Base-by-base conservation (phyloP, 2,329 filamentous ascomycete species). In the Seiridium cupressi region DNA sequence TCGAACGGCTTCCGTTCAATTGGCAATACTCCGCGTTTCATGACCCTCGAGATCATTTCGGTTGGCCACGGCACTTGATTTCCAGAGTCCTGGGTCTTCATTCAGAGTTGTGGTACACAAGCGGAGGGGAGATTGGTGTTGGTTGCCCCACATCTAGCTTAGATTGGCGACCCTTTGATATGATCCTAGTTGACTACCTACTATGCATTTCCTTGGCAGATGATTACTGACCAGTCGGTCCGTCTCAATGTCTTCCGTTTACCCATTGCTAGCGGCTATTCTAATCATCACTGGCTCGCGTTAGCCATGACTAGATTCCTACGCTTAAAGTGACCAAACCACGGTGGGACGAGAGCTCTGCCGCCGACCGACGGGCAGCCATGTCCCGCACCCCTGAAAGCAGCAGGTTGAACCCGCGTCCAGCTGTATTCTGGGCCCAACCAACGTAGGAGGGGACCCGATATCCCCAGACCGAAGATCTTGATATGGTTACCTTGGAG, bases 311-410 rank as follows among this genome's bases (percentile, higher is more conserved):
- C 7, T 42, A 42, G 38, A 8, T 7, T 7, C 38, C 38, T 49
- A 8, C 31, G 13, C 38, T 42, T 1, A 13, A 13, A 42, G 7
- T 8, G 38, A 13, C 13, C 7, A 42, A 13, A 13, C 38, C 38
- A 42, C 13, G 7, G 38, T 42, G 38, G 7, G 2, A 42, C 38
- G 13, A 13, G 7, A 42, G 7, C 34, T 55, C 35, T 55, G 51
- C 51, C 51, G 51, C n/a, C 18, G 31, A 13, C 11, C 31, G 5
- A 18, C 51, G 51, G 51, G 36, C n/a, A 13, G 5, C 13, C 8
- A 26, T 42, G 6, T 35, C 34, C 51, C 51, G 51, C 51, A 32
- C 34, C 51, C 51, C 51, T 55, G 35, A 55, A 55, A 55, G 51
- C 34, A 55, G 51, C 51, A 55, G 3, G 35, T 42, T 55, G 51